Evolutionary conservation across 1,284 basidiomycete species (phyloP).

Genomic region (Ustilago cynodontis): DNA sequence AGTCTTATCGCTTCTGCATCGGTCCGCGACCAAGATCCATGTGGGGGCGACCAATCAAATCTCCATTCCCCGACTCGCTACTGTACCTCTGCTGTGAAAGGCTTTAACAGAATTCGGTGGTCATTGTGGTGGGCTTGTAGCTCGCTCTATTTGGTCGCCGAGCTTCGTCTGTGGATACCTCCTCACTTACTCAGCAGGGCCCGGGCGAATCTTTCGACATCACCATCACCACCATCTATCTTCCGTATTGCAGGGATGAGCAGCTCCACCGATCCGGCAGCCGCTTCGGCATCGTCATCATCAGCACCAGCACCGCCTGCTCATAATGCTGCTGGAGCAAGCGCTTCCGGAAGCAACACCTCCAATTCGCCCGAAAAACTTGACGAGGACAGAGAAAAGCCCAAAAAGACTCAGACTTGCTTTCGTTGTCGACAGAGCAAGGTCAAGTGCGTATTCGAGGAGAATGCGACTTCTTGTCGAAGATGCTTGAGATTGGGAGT

Average conservation of each 20-base stretch:
- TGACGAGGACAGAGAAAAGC: slow-evolving; percentile 27
- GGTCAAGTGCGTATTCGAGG: slow-evolving; percentile 42
- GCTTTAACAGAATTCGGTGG: too few species aligned
- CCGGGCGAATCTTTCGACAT: too few species aligned
- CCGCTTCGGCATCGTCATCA: slow-evolving; percentile 5
- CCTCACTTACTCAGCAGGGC: too few species aligned
- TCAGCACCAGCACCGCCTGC: slow-evolving; percentile 6
- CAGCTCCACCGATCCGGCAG: background rate
- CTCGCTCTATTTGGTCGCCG: slow-evolving; percentile 21
- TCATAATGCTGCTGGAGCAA: background rate
- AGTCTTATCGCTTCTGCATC: background rate
- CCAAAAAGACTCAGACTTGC: slow-evolving; percentile 41
- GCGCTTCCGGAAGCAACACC: slow-evolving; percentile 7
- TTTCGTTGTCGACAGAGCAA: slow-evolving; percentile 43
- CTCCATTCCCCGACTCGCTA: background rate
- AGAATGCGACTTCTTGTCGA: slow-evolving; percentile 26
- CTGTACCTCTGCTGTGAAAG: background rate
- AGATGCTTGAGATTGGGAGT: slow-evolving; percentile 31
- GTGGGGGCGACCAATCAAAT: slow-evolving; percentile 24
- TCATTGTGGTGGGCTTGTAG: background rate
- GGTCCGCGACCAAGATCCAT: slow-evolving; percentile 5
- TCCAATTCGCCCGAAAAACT: slow-evolving; percentile 25
- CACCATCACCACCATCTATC: background rate
- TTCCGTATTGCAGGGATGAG: too few species aligned
- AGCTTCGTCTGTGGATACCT: slow-evolving; percentile 1